Evolutionary conservation across 768 basidiomycete species (phyloP).

Genomic region (Suillus hirtellus): DNA sequence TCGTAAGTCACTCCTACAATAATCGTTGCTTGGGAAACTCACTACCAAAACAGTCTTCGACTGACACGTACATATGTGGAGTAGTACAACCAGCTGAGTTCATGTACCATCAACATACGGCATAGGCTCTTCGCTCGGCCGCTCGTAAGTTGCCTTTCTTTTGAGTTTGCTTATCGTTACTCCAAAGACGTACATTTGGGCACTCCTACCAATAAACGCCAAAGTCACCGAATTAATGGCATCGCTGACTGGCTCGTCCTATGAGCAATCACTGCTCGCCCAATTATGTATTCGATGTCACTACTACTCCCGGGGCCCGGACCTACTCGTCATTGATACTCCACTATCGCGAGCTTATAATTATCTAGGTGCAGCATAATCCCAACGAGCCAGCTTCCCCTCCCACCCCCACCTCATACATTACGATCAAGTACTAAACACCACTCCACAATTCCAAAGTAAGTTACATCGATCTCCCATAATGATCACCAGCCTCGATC

Average conservation of each 20-base stretch:
- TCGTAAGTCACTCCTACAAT: neutral
- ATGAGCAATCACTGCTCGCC: neutral
- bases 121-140: neutral
- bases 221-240: neutral
- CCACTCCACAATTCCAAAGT: neutral
- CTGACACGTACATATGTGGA: constrained; percentile 3
- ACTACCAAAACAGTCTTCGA: neutral
- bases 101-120: neutral
- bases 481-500: neutral
- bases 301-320: neutral
- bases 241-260: neutral
- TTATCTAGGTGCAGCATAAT: neutral
- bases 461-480: neutral
- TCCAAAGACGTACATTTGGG: neutral
- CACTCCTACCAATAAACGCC: neutral
- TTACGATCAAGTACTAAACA: neutral
- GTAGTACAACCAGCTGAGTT: constrained; percentile 3
- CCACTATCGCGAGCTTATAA: neutral
- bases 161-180: neutral
- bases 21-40: neutral
- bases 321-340: neutral
- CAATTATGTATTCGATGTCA: neutral
- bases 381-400: neutral
- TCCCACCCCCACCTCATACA: neutral
- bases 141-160: neutral